Conservation (phyloP, 1,284 basidiomycete genomes). For the Apiotrichum domesticum region DNA sequence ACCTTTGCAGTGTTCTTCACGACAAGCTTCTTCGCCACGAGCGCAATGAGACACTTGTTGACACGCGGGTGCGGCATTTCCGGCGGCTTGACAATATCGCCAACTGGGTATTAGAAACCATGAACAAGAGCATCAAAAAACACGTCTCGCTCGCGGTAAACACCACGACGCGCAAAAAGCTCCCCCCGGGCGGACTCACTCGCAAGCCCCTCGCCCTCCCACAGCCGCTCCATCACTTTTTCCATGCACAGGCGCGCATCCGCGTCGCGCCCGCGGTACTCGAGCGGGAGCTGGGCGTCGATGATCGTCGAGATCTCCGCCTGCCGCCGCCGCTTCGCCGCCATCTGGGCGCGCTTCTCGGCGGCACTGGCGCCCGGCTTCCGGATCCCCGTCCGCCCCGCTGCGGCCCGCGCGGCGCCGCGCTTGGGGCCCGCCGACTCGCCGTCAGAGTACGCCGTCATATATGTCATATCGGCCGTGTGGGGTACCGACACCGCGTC, state of each 20-base stretch:
- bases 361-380: constrained; percentile 3
- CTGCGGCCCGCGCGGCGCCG: not conserved
- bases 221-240: constrained; percentile 51
- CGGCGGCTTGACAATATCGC: constrained; percentile 69
- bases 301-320: constrained; percentile 62
- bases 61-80: constrained; percentile 80
- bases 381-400: not conserved
- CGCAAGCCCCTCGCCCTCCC: constrained; percentile 34
- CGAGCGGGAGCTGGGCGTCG: constrained; percentile 66
- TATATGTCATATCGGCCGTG: constrained; percentile 36
- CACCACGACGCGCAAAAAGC: too few species aligned
- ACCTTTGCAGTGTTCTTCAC: constrained; percentile 54
- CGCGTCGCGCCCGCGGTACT: constrained; percentile 70
- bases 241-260: constrained; percentile 70
- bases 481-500: not conserved
- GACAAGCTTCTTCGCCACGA: constrained; percentile 81
- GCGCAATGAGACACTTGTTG: constrained; percentile 86
- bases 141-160: not conserved
- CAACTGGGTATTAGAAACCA: constrained; percentile 52
- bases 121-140: not conserved
- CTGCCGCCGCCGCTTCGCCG: constrained; percentile 74
- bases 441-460: constrained; percentile 30
- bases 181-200: constrained; percentile 6
- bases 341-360: constrained; percentile 24
- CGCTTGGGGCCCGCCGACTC: not conserved